Base-by-base conservation (phyloP, 2,329 filamentous ascomycete genomes). In the Colletotrichum sp. region DNA sequence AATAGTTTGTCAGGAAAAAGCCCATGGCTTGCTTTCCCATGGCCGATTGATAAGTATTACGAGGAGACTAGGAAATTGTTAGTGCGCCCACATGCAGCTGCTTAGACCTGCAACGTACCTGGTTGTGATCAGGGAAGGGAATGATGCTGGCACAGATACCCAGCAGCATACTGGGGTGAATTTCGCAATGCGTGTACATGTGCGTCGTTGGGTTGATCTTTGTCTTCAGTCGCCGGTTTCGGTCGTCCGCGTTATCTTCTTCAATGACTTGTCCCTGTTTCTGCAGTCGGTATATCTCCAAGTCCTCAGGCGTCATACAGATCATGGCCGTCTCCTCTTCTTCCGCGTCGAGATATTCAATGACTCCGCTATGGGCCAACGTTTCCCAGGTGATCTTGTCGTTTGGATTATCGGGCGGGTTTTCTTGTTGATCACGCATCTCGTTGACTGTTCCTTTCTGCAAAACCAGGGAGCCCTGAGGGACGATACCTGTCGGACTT, bases 21-120 rank as follows among this genome's bases (percentile, higher is more conserved):
- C 98, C 97, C 98, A 99, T 99, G 78, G 97, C 97, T 91, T 99
- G 97, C 87, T 99, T 99, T 89, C 98, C 97, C 97, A 99, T 99
- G 83, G 97, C 97, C 81, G 96, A 98, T 87, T 99, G 96, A 86
- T 98, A 99, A 6, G 96, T 99, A 84, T 99, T 99, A 94, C 97
- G 94, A 79, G 97, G 97, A 78, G 96, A 99, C 91, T 98, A 82
- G 64, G 21, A 49, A 12, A 64, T 63, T 49, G 79, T 88, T 82
- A 89, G 83, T 77, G 9, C 24, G 32, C 28, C 16, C 10, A 21
- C 8, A 60, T 30, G 13, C 8, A 32, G 10, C 57, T 36, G 13
- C 10, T 24, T 9, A 21, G 16, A 10, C 5, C 18, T 21, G 57
- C 10, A 64, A 82, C 89, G 81, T 89, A 93, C 92, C 88, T 95